Base-by-base conservation (phyloP, 2,329 filamentous ascomycete species). In the Nemania sp. region DNA sequence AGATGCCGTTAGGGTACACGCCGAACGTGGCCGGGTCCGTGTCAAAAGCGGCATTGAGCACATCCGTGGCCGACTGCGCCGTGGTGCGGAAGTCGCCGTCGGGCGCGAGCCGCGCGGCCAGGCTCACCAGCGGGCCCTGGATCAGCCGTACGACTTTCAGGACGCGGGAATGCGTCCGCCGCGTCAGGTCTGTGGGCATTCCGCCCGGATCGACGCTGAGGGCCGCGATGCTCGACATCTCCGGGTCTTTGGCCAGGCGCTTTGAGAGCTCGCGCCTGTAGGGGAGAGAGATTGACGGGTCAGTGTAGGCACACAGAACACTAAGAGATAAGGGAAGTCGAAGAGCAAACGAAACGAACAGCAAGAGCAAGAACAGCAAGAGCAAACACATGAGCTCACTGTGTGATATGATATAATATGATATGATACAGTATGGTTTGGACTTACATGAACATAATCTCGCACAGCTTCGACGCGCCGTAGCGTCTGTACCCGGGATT, bases 141-240 rank as follows among this genome's bases (percentile, higher is more conserved):
- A 66, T 6, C 5, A 58, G 56, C 3, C 50, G 37, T n/a, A 66
- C 36, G 17, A 68, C 26, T 6, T 28, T 28, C 26, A 28, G 6
- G 6, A 6, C 26, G 26, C 26, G 26, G 26, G 26, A 6, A 11
- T 14, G 2, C 9, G 54, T 30, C 49, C 53, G 39, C 36, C 59
- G 39, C 50, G 64, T 37, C 5, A 72, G 55, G 5, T 53, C 50
- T 2, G 63, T 70, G 3, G 57, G 39, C 61, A 72, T 70, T 1
- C 57, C 61, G 28, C 71, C 72, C 0, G 72, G 71, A 55, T 73
- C 71, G 8, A 73, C 54, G n/a, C 63, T 64, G 3, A 73, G 52
- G 26, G 70, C 53, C 11, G 60, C 63, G 19, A 73, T 63, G 5
- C 64, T 61, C 9, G 57, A 62, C 1, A 72, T 55, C 1, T 37